phyloP scores from a whole-genome alignment of 805 yeast genomes.

The Saccharomyces eubayanus region DNA sequence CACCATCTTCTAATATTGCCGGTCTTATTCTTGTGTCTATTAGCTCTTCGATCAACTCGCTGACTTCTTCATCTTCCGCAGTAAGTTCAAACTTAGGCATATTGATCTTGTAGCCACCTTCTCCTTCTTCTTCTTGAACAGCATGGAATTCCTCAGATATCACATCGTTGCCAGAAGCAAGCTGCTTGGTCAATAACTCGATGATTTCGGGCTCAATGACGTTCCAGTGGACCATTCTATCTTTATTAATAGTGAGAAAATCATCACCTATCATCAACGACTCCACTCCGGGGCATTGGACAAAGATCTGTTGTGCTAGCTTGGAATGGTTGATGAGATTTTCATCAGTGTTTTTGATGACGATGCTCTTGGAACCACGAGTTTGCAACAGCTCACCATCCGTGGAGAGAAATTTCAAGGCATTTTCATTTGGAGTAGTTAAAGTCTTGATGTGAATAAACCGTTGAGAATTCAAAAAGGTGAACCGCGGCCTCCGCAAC shows the following conservation, averaged over 20 bases:
- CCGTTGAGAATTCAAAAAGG: neutral
- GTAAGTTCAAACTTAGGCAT: constrained; percentile 27
- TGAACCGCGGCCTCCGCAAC: neutral
- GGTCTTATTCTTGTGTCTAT: constrained; percentile 94
- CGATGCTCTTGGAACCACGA: constrained; percentile 27
- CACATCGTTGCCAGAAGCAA: constrained; percentile 24
- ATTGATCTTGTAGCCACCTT: constrained; percentile 30
- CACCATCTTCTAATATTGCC: constrained; percentile 97
- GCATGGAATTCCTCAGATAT: constrained; percentile 23
- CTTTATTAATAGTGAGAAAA: constrained; percentile 65
- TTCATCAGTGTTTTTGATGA: constrained; percentile 28
- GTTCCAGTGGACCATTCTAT: constrained; percentile 61
- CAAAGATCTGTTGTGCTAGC: constrained; percentile 50
- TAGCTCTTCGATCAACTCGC: constrained; percentile 83
- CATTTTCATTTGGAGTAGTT: constrained; percentile 69
- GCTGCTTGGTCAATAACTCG: constrained; percentile 24
- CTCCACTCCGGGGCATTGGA: constrained; percentile 44
- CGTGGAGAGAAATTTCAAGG: constrained; percentile 50
- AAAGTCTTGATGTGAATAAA: constrained; percentile 34
- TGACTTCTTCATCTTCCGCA: constrained; percentile 72
- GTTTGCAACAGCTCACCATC: constrained; percentile 30
- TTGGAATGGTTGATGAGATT: constrained; percentile 42
- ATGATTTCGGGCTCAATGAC: constrained; percentile 58
- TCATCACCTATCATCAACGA: constrained; percentile 68
- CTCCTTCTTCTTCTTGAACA: constrained; percentile 31